Conservation (phyloP, 2,329 filamentous ascomycete species). For the Fusarium beomiforme region DNA sequence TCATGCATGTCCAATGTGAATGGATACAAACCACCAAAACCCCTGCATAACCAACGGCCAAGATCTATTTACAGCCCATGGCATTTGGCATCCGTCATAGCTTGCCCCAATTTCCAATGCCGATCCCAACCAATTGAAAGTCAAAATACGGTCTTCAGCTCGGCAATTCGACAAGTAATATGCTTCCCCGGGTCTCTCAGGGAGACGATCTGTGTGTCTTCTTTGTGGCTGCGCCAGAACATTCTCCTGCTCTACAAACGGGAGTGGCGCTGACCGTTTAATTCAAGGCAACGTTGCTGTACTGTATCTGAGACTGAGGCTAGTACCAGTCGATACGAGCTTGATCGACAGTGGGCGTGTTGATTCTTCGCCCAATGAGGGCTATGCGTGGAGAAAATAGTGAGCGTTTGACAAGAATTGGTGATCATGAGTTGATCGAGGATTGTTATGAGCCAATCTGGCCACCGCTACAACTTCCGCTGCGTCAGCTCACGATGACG, state of each 20-base stretch:
- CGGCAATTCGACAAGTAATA: neutral
- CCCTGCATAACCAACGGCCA: neutral
- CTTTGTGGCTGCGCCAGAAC: conserved; percentile 10
- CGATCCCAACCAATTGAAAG: conserved; percentile 6
- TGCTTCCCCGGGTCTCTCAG: conserved; percentile 1
- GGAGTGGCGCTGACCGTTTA: neutral
- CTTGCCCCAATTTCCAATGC: conserved; percentile 2
- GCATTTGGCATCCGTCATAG: conserved; percentile 14
- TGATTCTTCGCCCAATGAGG: neutral
- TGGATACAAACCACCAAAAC: neutral
- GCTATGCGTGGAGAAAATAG: neutral
- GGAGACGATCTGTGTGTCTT: neutral
- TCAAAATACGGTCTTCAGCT: neutral
- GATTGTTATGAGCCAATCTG: neutral
- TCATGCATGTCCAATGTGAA: neutral
- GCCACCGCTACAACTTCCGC: neutral
- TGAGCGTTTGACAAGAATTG: neutral
- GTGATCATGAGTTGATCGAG: conserved; percentile 1
- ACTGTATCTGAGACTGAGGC: neutral
- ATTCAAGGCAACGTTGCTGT: conserved; percentile 15
- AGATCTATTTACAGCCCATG: conserved; percentile 22
- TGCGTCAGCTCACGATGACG: conserved; percentile 16
- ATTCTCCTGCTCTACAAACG: neutral
- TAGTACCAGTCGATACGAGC: conserved; percentile 1
- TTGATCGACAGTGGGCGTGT: conserved; percentile 4